Conservation (phyloP, 176 grass and related monocot species). For the Phragmites australis region DNA sequence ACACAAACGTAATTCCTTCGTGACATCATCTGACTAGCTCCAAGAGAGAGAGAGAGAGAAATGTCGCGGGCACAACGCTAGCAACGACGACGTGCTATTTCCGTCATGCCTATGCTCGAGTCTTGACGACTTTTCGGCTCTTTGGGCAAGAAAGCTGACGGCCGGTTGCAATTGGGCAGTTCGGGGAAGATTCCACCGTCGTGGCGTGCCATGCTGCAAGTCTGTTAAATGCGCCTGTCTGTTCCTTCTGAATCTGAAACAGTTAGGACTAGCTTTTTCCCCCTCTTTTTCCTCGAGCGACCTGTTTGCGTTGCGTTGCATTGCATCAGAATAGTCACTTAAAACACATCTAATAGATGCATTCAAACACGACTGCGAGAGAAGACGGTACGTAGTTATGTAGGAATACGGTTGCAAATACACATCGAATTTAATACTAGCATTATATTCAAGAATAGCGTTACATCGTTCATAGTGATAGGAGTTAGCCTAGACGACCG, state of each 20-base stretch:
- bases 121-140: not conserved
- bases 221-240: not conserved
- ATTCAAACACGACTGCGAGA: too few relatives aligned
- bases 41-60: not conserved
- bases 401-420: too few relatives aligned
- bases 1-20: not conserved
- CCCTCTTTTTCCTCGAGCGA: not conserved
- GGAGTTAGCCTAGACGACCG: too few relatives aligned
- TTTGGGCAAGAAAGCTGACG: not conserved
- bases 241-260: conserved; percentile 22
- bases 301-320: not conserved
- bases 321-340: not conserved
- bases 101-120: too few relatives aligned
- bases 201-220: not conserved
- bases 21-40: not conserved
- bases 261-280: not conserved
- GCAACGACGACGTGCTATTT: too few relatives aligned
- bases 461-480: too few relatives aligned
- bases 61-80: too few relatives aligned
- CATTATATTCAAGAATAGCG: too few relatives aligned
- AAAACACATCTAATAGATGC: too few relatives aligned
- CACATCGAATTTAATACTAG: too few relatives aligned
- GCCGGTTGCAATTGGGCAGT: not conserved
- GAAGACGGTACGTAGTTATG: too few relatives aligned
- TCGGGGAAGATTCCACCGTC: conserved; percentile 2